Conservation (phyloP, 2,329 filamentous ascomycete species). For the Alternaria longipes region DNA sequence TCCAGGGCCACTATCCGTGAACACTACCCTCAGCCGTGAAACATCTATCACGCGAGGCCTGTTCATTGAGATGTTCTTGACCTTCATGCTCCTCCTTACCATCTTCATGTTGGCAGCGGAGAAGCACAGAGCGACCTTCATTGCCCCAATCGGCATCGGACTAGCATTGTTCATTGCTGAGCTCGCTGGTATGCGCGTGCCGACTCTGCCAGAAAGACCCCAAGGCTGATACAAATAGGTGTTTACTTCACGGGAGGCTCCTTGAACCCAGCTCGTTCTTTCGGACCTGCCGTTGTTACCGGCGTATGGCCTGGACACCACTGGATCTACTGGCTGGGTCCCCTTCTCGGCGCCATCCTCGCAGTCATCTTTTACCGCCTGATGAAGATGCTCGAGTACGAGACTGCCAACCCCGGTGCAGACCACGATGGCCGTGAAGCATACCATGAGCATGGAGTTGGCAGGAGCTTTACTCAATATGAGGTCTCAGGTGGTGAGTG, state of each 20-base stretch:
- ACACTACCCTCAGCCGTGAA: constrained; percentile 53
- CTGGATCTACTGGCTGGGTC: constrained; percentile 64
- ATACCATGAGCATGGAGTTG: constrained; percentile 27
- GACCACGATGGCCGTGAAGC: constrained; percentile 57
- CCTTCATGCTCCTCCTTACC: constrained; percentile 59
- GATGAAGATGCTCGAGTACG: constrained; percentile 60
- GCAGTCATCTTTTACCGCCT: constrained; percentile 61
- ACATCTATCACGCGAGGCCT: constrained; percentile 57
- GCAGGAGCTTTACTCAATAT: background rate
- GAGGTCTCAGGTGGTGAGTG: background rate
- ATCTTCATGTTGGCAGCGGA: constrained; percentile 58
- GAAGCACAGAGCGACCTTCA: constrained; percentile 53
- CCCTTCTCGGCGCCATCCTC: constrained; percentile 56
- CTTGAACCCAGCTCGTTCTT: constrained; percentile 60
- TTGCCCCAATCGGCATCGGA: constrained; percentile 55
- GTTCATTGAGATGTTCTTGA: constrained; percentile 62
- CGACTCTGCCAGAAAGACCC: background rate
- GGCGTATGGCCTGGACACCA: constrained; percentile 56
- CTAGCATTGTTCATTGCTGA: constrained; percentile 59
- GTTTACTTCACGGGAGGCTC: constrained; percentile 60
- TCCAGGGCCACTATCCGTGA: constrained; percentile 57
- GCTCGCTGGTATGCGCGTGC: constrained; percentile 47
- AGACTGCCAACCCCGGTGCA: constrained; percentile 60
- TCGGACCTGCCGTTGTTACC: constrained; percentile 59
- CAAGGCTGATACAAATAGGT: constrained; percentile 38